Evolutionary conservation across 202 grass and related monocot genomes (phyloP).

Genomic region (Elaeis oleifera): DNA sequence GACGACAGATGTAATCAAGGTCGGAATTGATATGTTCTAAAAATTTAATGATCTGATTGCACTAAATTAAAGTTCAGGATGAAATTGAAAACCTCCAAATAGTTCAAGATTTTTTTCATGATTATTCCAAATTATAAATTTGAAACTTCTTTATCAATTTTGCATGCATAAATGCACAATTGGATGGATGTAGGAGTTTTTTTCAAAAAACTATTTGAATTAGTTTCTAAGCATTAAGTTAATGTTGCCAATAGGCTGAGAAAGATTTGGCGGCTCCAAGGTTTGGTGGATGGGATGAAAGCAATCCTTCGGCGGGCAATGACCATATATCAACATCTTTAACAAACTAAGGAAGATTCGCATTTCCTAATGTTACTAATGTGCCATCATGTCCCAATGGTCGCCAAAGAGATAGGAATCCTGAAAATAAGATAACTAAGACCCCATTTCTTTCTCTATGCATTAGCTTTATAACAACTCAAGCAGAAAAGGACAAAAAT

Average conservation of each 20-base stretch:
- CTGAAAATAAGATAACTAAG: too few species aligned
- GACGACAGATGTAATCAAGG: too few species aligned
- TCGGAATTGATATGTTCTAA: too few species aligned
- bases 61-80: too few species aligned
- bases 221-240: slow-evolving; percentile 17
- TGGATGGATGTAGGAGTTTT: background rate
- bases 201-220: background rate
- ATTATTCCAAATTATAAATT: slow-evolving; percentile 7
- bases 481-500: too few species aligned
- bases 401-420: background rate
- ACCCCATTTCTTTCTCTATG: too few species aligned
- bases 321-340: slow-evolving; percentile 44
- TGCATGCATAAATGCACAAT: background rate
- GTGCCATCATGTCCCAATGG: slow-evolving; percentile 12
- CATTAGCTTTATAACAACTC: too few species aligned
- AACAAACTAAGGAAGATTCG: slow-evolving; percentile 36
- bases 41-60: too few species aligned
- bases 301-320: slow-evolving; percentile 36
- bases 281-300: slow-evolving; percentile 54
- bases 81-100: too few species aligned
- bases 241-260: slow-evolving; percentile 26
- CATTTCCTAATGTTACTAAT: slow-evolving; percentile 26
- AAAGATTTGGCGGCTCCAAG: slow-evolving; percentile 38
- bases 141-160: background rate
- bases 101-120: too few species aligned